Evolutionary conservation across 106 monocot genomes (phyloP), one percentile per base, ranked within the genome.

Genomic region (Dioscorea alata): DNA sequence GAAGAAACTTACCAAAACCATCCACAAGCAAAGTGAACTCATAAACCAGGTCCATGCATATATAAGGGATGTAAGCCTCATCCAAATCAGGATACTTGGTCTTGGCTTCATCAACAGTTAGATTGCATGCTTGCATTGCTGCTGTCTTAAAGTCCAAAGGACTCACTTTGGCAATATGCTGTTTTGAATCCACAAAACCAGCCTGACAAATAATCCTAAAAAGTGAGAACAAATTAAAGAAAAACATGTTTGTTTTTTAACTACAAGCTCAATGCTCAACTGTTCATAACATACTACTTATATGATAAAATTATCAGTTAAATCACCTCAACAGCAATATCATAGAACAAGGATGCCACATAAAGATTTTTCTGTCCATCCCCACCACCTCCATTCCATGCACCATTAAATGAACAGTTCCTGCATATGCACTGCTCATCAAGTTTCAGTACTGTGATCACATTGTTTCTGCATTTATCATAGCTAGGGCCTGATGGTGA

Each of bases 11-110:
- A 79, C 79, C 79, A 49, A 79, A 79, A 51, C 79, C 79, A 73
- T 69, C 73, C 8, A 79, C 69, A 57, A 79, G 79, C 13, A 79
- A 64, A 14, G 61, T 64, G 52, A 51, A 72, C 72, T 72, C 63
- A 63, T 79, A 79, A 4, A 74, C 73, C 28, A 79, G 69, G 48
- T 79, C 79, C 79, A 79, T 73, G 22, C 64, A 64, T 5, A 64
- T 16, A 64, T 34, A 64, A 33, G 33, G 64, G 7, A 64, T 16
- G 34, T 64, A 16, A 19, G 33, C 2, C 32, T 64, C 64, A 4
- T 12, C 34, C 14, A 64, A 13, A 34, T 35, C 8, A 15, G 73
- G 52, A 69, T 73, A 73, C 15, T 16, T 73, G 59, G 32, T 25
- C 42, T 54, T 61, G 16, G 73, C 73, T 13, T 63, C 69, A 14